A percentile compares a stretch with the other conserved stretches of the same genome.
Evolutionary conservation across 768 basidiomycete species (phyloP).

Genomic region (Calocybe gangraenosa): DNA sequence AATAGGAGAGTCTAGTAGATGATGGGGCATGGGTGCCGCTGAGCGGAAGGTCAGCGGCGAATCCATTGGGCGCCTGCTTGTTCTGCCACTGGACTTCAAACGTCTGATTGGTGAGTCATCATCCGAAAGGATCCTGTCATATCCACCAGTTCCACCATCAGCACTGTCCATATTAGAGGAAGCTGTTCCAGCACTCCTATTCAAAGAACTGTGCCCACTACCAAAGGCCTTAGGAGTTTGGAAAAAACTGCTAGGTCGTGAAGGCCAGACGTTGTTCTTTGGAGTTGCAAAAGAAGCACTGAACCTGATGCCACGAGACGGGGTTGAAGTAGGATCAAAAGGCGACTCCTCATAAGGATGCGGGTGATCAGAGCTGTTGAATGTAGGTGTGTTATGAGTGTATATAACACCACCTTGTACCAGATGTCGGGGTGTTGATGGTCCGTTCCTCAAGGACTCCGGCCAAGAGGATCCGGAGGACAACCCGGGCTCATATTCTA

Average conservation of each 20-base stretch:
- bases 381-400: constrained; percentile 30
- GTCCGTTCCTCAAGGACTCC: constrained; percentile 48
- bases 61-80: constrained; percentile 30
- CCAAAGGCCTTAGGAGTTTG: constrained; percentile 47
- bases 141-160: constrained; percentile 26
- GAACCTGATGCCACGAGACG: constrained; percentile 73
- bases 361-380: constrained; percentile 24
- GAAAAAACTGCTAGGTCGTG: constrained; percentile 39
- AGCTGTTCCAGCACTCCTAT: constrained; percentile 23
- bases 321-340: constrained; percentile 78
- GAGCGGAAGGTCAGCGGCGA: constrained; percentile 27
- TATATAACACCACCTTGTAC: constrained; percentile 36
- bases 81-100: constrained; percentile 26
- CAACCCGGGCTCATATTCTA: constrained; percentile 23
- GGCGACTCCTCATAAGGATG: constrained; percentile 43
- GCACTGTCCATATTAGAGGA: constrained; percentile 25
- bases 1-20: constrained; percentile 32
- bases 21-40: constrained; percentile 5
- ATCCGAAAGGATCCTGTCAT: constrained; percentile 24
- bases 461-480: constrained; percentile 39
- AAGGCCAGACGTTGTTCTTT: constrained; percentile 49
- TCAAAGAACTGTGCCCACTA: constrained; percentile 25
- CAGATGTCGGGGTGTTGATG: constrained; percentile 49
- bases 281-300: constrained; percentile 56
- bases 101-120: constrained; percentile 57